Conservation (phyloP, 2,329 filamentous ascomycete species). For the Ceratocystis destructans region DNA sequence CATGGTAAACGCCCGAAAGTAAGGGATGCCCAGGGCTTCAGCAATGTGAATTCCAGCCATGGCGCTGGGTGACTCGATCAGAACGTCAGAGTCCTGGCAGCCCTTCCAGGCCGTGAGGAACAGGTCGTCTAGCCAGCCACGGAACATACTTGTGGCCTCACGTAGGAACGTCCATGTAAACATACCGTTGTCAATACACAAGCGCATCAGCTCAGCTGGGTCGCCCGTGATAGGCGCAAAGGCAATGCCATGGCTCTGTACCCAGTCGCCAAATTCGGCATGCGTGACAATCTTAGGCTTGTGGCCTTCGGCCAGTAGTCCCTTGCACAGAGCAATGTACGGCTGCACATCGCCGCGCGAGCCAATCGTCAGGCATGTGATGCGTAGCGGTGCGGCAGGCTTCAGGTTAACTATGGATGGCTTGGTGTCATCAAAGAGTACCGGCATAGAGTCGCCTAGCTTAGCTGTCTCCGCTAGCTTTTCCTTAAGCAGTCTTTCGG, state of each 20-base stretch:
- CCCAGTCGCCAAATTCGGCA: conserved; percentile 75
- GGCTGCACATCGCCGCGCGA: conserved; percentile 93
- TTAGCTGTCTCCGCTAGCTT: conserved; percentile 17
- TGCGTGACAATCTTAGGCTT: conserved; percentile 81
- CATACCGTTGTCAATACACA: conserved; percentile 94
- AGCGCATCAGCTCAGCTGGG: conserved; percentile 82
- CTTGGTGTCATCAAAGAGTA: conserved; percentile 78
- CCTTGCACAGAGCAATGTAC: conserved; percentile 92
- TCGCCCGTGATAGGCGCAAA: conserved; percentile 83
- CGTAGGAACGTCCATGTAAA: conserved; percentile 85
- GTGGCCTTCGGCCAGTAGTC: conserved; percentile 76
- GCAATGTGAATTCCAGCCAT: conserved; percentile 98
- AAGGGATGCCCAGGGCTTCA: conserved; percentile 81
- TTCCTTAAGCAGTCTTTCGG: conserved; percentile 28
- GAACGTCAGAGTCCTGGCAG: conserved; percentile 72
- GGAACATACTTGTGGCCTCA: conserved; percentile 76
- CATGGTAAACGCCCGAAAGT: conserved; percentile 97
- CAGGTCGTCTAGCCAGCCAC: conserved; percentile 87
- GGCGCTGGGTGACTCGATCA: conserved; percentile 90
- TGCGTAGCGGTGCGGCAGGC: conserved; percentile 59
- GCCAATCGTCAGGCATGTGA: conserved; percentile 92
- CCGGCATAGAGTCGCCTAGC: conserved; percentile 50
- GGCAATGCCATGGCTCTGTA: conserved; percentile 84
- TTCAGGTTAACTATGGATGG: conserved; percentile 66
- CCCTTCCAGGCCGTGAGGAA: conserved; percentile 68